Evolutionary conservation across 2,329 filamentous ascomycete genomes (phyloP).

Genomic region (Fusarium sambucinum): DNA sequence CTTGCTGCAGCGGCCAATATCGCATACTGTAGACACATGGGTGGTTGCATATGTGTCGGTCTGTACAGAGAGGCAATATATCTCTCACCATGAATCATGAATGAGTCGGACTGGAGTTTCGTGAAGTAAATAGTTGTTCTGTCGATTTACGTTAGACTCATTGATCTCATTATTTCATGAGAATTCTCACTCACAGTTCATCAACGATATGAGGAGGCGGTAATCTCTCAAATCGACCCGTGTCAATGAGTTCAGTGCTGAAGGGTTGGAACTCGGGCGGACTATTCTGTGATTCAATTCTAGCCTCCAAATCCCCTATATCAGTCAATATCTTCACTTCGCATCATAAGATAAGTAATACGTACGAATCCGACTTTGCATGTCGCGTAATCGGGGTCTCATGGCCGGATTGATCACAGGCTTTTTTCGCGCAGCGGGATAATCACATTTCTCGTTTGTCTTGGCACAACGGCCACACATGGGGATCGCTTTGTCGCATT

Average conservation of each 20-base stretch:
- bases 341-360: not conserved
- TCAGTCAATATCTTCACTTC: not conserved
- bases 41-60: conserved; percentile 78
- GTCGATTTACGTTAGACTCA: rapidly evolving
- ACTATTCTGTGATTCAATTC: conserved; percentile 15
- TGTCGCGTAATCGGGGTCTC: conserved; percentile 29
- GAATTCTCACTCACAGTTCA: conserved; percentile 24
- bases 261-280: conserved; percentile 6
- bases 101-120: conserved; percentile 75
- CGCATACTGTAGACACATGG: conserved; percentile 82
- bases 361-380: conserved; percentile 32
- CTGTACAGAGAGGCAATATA: conserved; percentile 78
- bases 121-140: conserved; percentile 69
- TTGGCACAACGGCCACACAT: conserved; percentile 27
- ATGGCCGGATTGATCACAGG: conserved; percentile 19
- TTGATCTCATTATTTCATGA: rapidly evolving
- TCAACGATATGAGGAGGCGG: conserved; percentile 33
- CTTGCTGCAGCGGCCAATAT: conserved; percentile 82
- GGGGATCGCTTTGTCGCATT: conserved; percentile 20
- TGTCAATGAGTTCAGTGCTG: conserved; percentile 31
- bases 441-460: conserved; percentile 24
- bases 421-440: conserved; percentile 26
- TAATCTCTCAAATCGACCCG: conserved; percentile 32
- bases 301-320: conserved; percentile 55
- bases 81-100: conserved; percentile 79